These are phyloP conservation scores for Blastomyces percursus DNA, from an alignment of 2,329 filamentous ascomycete genomes.

Conservation along the genomic window DNA sequence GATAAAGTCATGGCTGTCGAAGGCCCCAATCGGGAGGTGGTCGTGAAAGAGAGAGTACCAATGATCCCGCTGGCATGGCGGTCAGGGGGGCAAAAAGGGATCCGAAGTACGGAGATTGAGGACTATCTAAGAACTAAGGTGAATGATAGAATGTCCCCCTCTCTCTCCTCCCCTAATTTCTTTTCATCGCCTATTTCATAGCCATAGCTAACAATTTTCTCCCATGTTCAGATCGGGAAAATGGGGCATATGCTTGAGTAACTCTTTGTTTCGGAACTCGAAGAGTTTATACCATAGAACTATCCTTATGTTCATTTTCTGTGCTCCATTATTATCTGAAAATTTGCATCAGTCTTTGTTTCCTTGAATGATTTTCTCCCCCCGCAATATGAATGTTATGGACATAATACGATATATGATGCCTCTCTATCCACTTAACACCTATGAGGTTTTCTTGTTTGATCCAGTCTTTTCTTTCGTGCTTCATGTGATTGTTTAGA, in stretches of 20 bases:
- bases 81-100: conserved; percentile 62
- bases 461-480: not conserved
- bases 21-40: conserved; percentile 75
- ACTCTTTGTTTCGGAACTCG: not conserved
- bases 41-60: conserved; percentile 78
- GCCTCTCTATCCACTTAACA: not conserved
- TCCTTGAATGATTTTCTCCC: not conserved
- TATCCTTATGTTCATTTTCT: not conserved
- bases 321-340: not conserved
- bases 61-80: conserved; percentile 96
- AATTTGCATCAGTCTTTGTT: not conserved
- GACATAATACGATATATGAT: too few relatives aligned
- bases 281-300: not conserved
- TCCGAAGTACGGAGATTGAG: conserved; percentile 79
- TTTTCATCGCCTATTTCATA: not conserved
- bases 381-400: not conserved
- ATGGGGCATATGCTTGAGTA: conserved; percentile 65
- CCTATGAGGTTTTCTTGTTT: not conserved
- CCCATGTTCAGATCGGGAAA: conserved; percentile 58
- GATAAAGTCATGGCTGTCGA: conserved; percentile 94
- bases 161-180: conserved; percentile 7
- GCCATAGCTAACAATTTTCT: conserved; percentile 4
- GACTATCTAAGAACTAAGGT: conserved; percentile 94
- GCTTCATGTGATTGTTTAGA: not conserved
- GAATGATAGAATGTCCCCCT: conserved; percentile 20